Evolutionary conservation across 2,329 filamentous ascomycete species (phyloP), one percentile per base, ranked within the genome.

Genomic region (Penicillium hesseltinei): DNA sequence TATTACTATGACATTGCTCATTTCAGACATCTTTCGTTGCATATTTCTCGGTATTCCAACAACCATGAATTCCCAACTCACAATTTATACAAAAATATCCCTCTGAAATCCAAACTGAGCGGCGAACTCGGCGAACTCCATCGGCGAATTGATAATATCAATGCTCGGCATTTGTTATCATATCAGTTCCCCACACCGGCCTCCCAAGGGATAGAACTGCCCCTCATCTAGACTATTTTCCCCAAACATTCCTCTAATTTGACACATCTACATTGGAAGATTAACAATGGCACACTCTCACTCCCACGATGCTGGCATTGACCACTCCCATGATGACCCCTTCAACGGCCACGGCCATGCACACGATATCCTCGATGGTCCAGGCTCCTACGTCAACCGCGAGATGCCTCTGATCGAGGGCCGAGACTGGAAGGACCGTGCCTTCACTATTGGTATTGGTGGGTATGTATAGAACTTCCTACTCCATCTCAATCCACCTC

Each of bases 381-480:
- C 94, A 0, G 94, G 94, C 44, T 96, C 91, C 71, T 97, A 89
- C 73, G 77, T 94, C 33, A 88, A 88, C 50, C 88, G 94, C 17
- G 94, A 97, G 78, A 92, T 96, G 90, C 94, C 93, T 61, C 89
- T 97, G 56, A 85, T 92, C 62, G 90, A 96, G 66, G 92, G 92
- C 11, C 84, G 93, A 54, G 83, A 92, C 72, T 99, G 92, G 90
- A 83, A 83, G 29, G 90, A 96, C 63, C 84, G 94, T 57, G 92
- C 92, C 15, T 99, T 97, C 71, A 97, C 94, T 5, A 84, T 99
- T 69, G 94, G 94, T n/a, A 97, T 97, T 77, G 94, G 94, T 78
- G 94, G 94, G 92, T 96, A 82, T 66, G 85, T 57, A 35, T 51
- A 33, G 11, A 23, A 3, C 1, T 25, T n/a, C 2, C 9, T 15